A percentile compares a stretch with the other conserved stretches of the same genome.
Conservation (phyloP, 2,329 filamentous ascomycete genomes). For the Septoria linicola region DNA sequence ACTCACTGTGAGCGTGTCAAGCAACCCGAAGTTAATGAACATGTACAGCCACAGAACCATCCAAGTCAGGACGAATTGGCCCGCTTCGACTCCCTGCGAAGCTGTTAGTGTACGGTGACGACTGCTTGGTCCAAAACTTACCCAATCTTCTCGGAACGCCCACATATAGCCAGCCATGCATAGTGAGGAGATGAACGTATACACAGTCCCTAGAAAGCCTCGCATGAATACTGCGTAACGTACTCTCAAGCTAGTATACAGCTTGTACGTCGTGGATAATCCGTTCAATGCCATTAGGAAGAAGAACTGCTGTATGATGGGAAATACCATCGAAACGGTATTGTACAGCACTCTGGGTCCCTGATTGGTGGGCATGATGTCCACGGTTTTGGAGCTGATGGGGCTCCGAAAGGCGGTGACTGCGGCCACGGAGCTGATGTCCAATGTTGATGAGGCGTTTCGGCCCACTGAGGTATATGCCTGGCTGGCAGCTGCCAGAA, state of each 20-base stretch:
- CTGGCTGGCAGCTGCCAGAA: background rate
- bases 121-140: background rate
- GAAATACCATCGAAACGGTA: conserved; percentile 46
- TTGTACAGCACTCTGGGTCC: conserved; percentile 44
- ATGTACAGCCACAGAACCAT: conserved; percentile 47
- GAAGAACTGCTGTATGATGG: conserved; percentile 52
- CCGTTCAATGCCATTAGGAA: conserved; percentile 49
- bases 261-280: conserved; percentile 41
- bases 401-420: conserved; percentile 27
- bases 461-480: background rate
- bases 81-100: conserved; percentile 35
- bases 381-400: conserved; percentile 38
- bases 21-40: conserved; percentile 46
- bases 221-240: conserved; percentile 36
- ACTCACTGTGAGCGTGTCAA: conserved; percentile 51
- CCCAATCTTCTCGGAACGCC: conserved; percentile 46
- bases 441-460: background rate
- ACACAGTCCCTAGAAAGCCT: conserved; percentile 38
- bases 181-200: conserved; percentile 44
- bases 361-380: conserved; percentile 43
- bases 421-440: background rate
- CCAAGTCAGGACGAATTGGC: conserved; percentile 48
- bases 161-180: conserved; percentile 45
- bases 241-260: conserved; percentile 37
- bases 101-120: background rate